Evolutionary conservation across 2,329 filamentous ascomycete genomes (phyloP), one percentile per base, ranked within the genome.

Genomic region (Elsinoe necatrix): DNA sequence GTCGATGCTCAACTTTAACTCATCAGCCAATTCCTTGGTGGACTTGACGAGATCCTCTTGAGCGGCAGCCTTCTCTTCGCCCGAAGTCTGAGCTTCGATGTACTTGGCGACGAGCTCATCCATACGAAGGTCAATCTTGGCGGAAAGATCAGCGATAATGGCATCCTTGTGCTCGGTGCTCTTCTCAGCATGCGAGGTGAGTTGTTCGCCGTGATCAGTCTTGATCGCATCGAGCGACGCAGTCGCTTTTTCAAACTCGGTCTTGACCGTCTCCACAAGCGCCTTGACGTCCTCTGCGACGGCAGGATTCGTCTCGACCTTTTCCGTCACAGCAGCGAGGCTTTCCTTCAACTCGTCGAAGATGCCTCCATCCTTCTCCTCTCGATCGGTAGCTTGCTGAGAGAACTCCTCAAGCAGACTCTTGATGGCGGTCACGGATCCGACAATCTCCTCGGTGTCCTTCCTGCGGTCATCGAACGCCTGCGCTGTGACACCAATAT

Each of bases 211-310:
- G 2, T 84, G 80, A 60, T 95, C 89, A n/a, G 89, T 77, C 72
- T 92, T 93, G 54, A 84, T 80, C 5, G 86, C 86, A 57, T 88
- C 85, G 21, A 93, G 79, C n/a, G 87, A 83, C 14, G 84, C 83
- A 63, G 89, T 86, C 9, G 88, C 85, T 61, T 91, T 87, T 65
- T 96, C 90, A 59, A 97, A 95, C 67, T 96, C 91, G 1, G 81
- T 75, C 69, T 87, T 90, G 71, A 97, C 83, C 1, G 83, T 81
- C 64, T 87, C 84, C 65, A 84, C 77, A 58, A 91, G 75, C 42
- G 79, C 76, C 62, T 87, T 77, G 52, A 78, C 69, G 57, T 77
- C 75, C n/a, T 70, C 68, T 31, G 69, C 71, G 56, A 77, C 65
- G 37, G 69, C 71, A 61, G 70, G 69, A 55, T 73, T 73, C n/a